A percentile compares a stretch with the other conserved stretches of the same genome.
Evolutionary conservation across 2,329 filamentous ascomycete species (phyloP).

Genomic region (Lecanicillium sp.): DNA sequence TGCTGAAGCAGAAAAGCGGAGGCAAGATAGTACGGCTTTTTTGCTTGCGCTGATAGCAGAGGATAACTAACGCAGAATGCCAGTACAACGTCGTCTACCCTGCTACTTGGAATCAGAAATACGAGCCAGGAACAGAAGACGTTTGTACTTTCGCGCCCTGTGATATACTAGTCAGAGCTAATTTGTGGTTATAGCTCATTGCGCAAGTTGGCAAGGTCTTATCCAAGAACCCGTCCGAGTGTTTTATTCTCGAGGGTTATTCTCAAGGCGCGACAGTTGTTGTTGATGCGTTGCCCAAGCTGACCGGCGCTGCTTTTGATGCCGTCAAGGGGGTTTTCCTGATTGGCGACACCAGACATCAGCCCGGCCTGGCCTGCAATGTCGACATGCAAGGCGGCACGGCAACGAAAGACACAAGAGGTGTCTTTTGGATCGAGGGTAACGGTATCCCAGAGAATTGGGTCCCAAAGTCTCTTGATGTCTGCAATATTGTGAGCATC

Average conservation of each 20-base stretch:
- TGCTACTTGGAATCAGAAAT: conserved; percentile 9
- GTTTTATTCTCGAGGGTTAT: conserved; percentile 15
- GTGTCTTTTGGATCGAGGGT: background rate
- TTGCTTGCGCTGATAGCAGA: background rate
- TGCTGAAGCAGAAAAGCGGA: background rate
- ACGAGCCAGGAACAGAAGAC: conserved; percentile 7
- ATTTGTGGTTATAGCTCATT: conserved; percentile 4
- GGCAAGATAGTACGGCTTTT: conserved; percentile 6
- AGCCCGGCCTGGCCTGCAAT: conserved; percentile 14
- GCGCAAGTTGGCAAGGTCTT: conserved; percentile 6
- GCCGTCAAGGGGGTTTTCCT: conserved; percentile 15
- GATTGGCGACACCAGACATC: conserved; percentile 11
- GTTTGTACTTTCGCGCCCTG: background rate
- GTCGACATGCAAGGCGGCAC: conserved; percentile 14
- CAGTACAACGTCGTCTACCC: conserved; percentile 14
- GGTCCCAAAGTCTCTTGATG: conserved; percentile 12
- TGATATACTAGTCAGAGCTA: background rate
- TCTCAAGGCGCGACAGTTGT: conserved; percentile 13
- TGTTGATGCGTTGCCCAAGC: conserved; percentile 12
- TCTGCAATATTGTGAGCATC: conserved; percentile 13
- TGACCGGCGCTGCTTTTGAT: conserved; percentile 10
- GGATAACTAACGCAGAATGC: background rate
- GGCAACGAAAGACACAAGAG: background rate
- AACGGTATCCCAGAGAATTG: conserved; percentile 9
- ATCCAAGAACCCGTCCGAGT: background rate